Conservation (phyloP, 176 grass and related monocot genomes). For the Rhynchospora pubera region DNA sequence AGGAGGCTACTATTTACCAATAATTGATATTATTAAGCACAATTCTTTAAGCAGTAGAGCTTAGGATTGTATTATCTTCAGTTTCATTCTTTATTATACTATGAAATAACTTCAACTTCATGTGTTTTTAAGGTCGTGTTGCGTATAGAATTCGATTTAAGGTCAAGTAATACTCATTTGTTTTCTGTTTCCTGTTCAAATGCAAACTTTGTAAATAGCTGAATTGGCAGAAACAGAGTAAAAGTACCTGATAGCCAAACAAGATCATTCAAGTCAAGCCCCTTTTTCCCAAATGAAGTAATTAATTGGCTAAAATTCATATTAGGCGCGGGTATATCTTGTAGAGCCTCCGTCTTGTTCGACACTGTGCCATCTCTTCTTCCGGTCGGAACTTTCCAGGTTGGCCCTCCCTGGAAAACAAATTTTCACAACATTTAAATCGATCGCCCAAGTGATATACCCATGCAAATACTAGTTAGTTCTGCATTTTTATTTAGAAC, state of each 20-base stretch:
- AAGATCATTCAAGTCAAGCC: constrained; percentile 63
- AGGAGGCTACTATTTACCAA: background rate
- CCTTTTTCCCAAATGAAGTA: constrained; percentile 54
- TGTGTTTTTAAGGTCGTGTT: background rate
- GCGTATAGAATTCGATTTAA: background rate
- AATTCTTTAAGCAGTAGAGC: background rate
- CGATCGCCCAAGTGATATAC: background rate
- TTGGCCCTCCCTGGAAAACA: constrained; percentile 60
- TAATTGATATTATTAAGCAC: background rate
- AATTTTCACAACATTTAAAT: background rate
- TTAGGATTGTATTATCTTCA: background rate
- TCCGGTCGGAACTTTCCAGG: constrained; percentile 78
- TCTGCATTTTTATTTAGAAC: background rate
- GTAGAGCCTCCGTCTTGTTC: constrained; percentile 45
- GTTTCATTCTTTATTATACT: background rate
- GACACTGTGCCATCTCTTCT: constrained; percentile 74
- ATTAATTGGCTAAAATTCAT: constrained; percentile 66
- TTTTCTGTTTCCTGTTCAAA: background rate
- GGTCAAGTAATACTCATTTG: background rate
- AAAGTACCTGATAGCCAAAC: constrained; percentile 73
- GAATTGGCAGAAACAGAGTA: background rate
- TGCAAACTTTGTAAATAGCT: background rate
- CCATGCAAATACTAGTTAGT: background rate
- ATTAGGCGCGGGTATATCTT: constrained; percentile 48
- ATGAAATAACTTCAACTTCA: background rate